Evolutionary conservation across 179 eudicot genomes (phyloP).

Genomic region (Spinacia oleracea): DNA sequence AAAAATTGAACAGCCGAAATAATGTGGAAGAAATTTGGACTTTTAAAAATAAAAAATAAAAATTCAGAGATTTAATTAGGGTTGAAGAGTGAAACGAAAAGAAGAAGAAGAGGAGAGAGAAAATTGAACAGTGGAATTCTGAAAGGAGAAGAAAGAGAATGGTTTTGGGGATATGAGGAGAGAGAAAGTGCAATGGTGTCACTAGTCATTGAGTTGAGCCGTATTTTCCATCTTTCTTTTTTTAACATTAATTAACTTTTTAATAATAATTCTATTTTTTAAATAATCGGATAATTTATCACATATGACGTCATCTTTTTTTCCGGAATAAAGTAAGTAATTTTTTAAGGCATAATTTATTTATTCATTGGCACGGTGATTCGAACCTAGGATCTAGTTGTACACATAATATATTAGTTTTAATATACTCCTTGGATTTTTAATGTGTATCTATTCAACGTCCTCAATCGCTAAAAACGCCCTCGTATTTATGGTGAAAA

Average conservation of each 20-base stretch:
- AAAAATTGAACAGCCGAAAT: constrained; percentile 9
- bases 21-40: constrained; percentile 11
- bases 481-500: no score
- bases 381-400: no score
- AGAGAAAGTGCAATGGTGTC: constrained; percentile 12
- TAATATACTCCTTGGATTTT: no score
- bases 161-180: not conserved
- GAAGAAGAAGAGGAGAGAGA: constrained; percentile 14
- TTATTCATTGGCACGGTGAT: no score
- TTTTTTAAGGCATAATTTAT: not conserved
- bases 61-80: constrained; percentile 21
- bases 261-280: not conserved
- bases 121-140: constrained; percentile 8
- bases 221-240: not conserved
- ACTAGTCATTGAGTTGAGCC: constrained; percentile 3
- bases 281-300: no score
- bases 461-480: no score
- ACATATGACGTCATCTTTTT: not conserved
- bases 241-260: not conserved
- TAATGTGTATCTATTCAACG: no score
- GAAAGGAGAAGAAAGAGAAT: not conserved
- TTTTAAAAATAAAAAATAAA: not conserved
- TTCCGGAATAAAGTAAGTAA: not conserved
- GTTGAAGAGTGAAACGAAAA: constrained; percentile 29
- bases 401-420: no score